These are phyloP conservation scores for Aureobasidium lini DNA, from an alignment of 2,329 filamentous ascomycete genomes.

Conservation along the genomic window DNA sequence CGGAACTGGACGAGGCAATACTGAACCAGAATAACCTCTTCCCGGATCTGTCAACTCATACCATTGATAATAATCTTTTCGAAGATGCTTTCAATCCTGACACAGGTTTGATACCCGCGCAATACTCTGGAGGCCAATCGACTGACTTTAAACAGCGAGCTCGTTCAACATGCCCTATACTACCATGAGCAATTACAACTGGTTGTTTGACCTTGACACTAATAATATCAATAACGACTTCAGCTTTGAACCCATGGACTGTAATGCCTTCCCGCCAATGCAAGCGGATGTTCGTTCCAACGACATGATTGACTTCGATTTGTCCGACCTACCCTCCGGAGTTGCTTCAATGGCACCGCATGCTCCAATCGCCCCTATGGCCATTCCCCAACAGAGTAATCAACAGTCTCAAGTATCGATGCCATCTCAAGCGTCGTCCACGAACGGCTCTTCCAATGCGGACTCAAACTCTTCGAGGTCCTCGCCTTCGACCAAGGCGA, in stretches of 20 bases:
- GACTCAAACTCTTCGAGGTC: not conserved
- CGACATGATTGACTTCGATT: not conserved
- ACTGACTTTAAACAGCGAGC: constrained; percentile 34
- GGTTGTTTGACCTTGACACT: constrained; percentile 45
- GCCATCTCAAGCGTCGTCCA: not conserved
- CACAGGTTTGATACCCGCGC: constrained; percentile 33
- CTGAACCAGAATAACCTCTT: not conserved
- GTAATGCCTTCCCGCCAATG: not conserved
- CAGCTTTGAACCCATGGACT: not conserved
- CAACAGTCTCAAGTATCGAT: not conserved
- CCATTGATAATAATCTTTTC: constrained; percentile 30
- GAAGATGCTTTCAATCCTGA: constrained; percentile 54
- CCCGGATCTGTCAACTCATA: not conserved
- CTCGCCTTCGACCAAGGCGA: not conserved
- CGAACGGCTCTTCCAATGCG: not conserved
- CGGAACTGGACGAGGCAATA: not conserved
- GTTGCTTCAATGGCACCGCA: not conserved
- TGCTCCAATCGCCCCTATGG: not conserved
- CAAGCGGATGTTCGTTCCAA: not conserved
- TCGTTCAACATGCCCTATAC: constrained; percentile 61
- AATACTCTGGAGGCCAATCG: not conserved
- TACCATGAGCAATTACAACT: constrained; percentile 55
- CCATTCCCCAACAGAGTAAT: not conserved
- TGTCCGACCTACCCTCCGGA: not conserved
- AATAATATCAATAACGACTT: not conserved